A percentile compares a stretch with the other conserved stretches of the same genome.
Conservation (phyloP, 2,329 filamentous ascomycete species). For the Uncinocarpus reesii region DNA sequence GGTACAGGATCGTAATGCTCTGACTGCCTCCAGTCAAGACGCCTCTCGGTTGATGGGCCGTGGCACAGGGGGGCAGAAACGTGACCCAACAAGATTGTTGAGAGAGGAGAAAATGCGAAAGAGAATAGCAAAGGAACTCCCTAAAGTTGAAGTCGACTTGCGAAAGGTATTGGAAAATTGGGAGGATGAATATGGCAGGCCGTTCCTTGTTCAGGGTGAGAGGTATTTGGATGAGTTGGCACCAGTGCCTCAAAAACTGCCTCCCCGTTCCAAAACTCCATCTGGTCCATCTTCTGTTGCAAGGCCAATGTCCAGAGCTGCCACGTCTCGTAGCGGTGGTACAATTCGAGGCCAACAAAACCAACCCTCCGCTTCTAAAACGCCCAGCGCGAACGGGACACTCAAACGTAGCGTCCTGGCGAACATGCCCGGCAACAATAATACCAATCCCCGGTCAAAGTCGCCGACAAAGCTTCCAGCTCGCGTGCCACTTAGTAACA, state of each 20-base stretch:
- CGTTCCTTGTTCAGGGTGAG: slow-evolving; percentile 87
- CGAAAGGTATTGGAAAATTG: slow-evolving; percentile 70
- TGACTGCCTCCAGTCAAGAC: slow-evolving; percentile 85
- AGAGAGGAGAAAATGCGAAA: slow-evolving; percentile 98
- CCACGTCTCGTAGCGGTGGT: slow-evolving; percentile 27
- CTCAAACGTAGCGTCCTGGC: slow-evolving; percentile 30
- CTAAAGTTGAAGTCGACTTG: slow-evolving; percentile 79
- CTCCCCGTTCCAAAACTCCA: slow-evolving; percentile 43
- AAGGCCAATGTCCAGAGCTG: slow-evolving; percentile 21
- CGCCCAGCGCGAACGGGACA: slow-evolving; percentile 34
- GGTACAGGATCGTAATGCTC: slow-evolving; percentile 74
- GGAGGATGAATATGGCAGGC: slow-evolving; percentile 88
- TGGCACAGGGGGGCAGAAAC: slow-evolving; percentile 83
- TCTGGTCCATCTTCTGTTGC: slow-evolving; percentile 22
- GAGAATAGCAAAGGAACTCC: slow-evolving; percentile 88
- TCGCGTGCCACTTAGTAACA: slow-evolving; percentile 38
- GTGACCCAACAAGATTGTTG: slow-evolving; percentile 85
- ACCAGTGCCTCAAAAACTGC: slow-evolving; percentile 57
- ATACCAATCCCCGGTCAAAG: slow-evolving; percentile 20
- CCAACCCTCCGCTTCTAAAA: slow-evolving; percentile 38
- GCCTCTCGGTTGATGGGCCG: slow-evolving; percentile 86
- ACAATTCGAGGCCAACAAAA: slow-evolving; percentile 34
- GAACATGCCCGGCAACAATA: neutral
- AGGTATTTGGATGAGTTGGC: slow-evolving; percentile 77
- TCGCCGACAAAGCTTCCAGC: slow-evolving; percentile 42